Percentiles rank a stretch among this genome's conserved stretches.
These are phyloP conservation scores for Penicillium subrubescens DNA, from an alignment of 495 filamentous ascomycete genomes.

Conservation along the genomic window DNA sequence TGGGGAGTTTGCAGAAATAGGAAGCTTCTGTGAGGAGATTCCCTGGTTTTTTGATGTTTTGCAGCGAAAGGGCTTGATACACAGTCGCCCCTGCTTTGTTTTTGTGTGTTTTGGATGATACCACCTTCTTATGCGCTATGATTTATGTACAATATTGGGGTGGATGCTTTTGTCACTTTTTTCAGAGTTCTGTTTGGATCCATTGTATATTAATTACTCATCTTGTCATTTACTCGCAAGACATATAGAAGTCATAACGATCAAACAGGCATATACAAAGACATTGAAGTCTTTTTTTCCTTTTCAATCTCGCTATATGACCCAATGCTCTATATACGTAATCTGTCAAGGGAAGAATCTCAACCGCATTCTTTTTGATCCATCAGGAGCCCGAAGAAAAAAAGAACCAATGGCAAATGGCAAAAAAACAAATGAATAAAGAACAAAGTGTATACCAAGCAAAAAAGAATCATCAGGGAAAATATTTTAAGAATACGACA, in stretches of 20 bases:
- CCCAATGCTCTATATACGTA: conserved; percentile 28
- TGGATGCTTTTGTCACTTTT: background rate
- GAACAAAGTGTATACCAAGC: background rate
- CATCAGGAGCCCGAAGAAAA: conserved; percentile 9
- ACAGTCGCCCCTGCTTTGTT: background rate
- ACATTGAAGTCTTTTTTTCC: background rate
- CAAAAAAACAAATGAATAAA: conserved; percentile 3
- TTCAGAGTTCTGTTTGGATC: background rate
- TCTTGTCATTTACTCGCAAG: background rate
- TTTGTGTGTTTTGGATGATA: conserved; percentile 18
- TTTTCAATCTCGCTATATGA: conserved; percentile 23
- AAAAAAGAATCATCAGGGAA: conserved; percentile 9
- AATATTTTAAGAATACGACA: conserved; percentile 20
- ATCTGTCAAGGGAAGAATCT: conserved; percentile 2
- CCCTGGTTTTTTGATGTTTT: background rate
- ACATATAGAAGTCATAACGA: too few species aligned
- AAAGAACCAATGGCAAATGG: conserved; percentile 9
- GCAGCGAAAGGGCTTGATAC: background rate
- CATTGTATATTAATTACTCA: conserved; percentile 2
- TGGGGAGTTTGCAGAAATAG: conserved; percentile 35
- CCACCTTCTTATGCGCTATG: conserved; percentile 16
- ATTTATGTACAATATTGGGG: conserved; percentile 8
- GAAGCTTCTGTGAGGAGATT: background rate
- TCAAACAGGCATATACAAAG: too few species aligned
- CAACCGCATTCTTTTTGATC: conserved; percentile 10